Evolutionary conservation across 2,329 filamentous ascomycete species (phyloP).

Genomic region (Clonostachys chloroleuca): DNA sequence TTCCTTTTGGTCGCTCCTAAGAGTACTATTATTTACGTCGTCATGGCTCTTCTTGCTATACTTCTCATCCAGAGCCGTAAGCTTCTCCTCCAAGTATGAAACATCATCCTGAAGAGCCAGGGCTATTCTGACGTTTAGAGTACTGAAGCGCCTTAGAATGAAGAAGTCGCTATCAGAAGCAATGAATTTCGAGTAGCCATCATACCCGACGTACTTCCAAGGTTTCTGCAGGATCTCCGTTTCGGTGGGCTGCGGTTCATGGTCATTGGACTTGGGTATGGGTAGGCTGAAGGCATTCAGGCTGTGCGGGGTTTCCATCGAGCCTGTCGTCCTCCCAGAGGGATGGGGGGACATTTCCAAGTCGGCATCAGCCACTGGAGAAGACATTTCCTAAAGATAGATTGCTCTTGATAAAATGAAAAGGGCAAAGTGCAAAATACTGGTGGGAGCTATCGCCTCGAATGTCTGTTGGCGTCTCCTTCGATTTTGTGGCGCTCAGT

Average conservation of each 20-base stretch:
- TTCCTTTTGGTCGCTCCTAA: slow-evolving; percentile 14
- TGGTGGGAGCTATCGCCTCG: too few relatives aligned
- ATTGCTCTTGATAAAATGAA: too few relatives aligned
- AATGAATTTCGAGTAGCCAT: slow-evolving; percentile 16
- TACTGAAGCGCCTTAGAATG: slow-evolving; percentile 23
- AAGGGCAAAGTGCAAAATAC: too few relatives aligned
- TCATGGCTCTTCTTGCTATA: slow-evolving; percentile 8
- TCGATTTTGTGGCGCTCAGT: too few relatives aligned
- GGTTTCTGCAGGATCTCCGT: slow-evolving; percentile 7
- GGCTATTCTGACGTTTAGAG: slow-evolving; percentile 18
- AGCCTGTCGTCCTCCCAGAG: too few relatives aligned
- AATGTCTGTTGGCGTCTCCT: too few relatives aligned
- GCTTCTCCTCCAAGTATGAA: slow-evolving; percentile 16
- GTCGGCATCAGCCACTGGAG: too few relatives aligned
- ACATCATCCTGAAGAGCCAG: slow-evolving; percentile 26
- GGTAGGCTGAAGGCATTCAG: too few relatives aligned
- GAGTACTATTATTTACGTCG: slow-evolving; percentile 17
- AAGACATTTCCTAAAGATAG: too few relatives aligned
- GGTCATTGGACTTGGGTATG: too few relatives aligned
- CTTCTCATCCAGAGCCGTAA: slow-evolving; percentile 15
- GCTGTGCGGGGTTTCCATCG: too few relatives aligned
- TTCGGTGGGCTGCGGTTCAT: neutral
- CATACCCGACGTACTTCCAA: slow-evolving; percentile 23
- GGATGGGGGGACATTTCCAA: too few relatives aligned
- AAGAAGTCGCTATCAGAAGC: slow-evolving; percentile 21